Evolutionary conservation across 2,329 filamentous ascomycete species (phyloP).

Genomic region (Magnaporthales sp.): DNA sequence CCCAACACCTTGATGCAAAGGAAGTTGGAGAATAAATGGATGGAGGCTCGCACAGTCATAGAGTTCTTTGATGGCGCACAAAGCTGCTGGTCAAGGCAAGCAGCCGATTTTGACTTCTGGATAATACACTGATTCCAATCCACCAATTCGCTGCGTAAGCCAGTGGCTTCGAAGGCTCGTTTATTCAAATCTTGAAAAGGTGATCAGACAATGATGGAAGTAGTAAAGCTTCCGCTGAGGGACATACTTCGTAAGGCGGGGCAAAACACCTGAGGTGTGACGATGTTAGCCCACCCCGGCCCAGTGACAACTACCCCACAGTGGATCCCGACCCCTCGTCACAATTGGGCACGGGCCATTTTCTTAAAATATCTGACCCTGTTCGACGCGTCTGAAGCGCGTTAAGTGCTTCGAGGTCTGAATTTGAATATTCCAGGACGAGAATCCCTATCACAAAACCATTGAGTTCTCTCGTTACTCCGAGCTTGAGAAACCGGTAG

Average conservation of each 20-base stretch:
- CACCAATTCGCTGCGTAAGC: neutral
- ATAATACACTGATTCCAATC: neutral
- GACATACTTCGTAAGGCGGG: neutral
- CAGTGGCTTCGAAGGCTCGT: neutral
- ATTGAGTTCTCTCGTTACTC: neutral
- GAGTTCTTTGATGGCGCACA: neutral
- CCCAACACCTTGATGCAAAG: neutral
- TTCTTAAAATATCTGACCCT: too few species aligned
- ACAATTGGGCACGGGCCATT: neutral
- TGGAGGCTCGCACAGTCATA: neutral
- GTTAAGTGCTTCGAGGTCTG: slow-evolving; percentile 10
- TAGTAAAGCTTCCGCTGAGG: neutral
- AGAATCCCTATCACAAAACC: neutral
- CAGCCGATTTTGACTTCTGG: neutral
- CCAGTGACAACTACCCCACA: neutral
- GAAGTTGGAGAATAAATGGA: neutral
- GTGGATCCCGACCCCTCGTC: neutral
- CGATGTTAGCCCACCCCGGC: neutral
- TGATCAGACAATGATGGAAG: neutral
- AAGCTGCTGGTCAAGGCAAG: neutral
- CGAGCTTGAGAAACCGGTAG: neutral
- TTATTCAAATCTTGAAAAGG: neutral
- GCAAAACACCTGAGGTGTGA: neutral
- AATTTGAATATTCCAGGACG: neutral
- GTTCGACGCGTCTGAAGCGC: neutral